Base-by-base conservation (phyloP, 495 filamentous ascomycete species). In the Xylaria scruposa region DNA sequence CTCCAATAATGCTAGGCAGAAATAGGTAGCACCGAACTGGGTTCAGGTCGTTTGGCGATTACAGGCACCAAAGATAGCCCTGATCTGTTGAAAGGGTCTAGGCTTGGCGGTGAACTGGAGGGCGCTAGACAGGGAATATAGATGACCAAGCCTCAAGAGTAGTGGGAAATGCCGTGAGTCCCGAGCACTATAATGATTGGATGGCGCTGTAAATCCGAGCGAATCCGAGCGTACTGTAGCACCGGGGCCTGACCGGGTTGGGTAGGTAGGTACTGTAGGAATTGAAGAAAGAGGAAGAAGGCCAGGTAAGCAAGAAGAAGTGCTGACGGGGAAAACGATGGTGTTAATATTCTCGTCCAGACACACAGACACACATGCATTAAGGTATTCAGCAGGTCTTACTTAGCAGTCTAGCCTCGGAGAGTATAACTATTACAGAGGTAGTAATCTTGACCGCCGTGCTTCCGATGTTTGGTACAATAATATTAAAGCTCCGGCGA, bases 101-200 rank as follows among this genome's bases (percentile, higher is more conserved):
- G 40, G 61, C 61, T 64, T 64, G 61, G 61, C 61, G 40, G 61
- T 46, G 61, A 64, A 47, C 40, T 5, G 42, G 61, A 44, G 42
- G 59, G 42, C 62, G 62, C 62, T 65, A 65, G 42, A 65, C 62
- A 65, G 62, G 62, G 62, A 26, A 47, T 26, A 26, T 36, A 51
- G 44, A 12, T 4, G 31, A 60, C 58, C 17, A 58, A 38, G 36
- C 12, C 8, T n/a, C 38, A 40, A 38, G n/a, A 17, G 44, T 13
- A 56, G 36, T 56, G 33, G 65, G 36, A 31, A 49, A 54, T 56
- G 49, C 65, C 65, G 65, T 17, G 7, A 67, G 65, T 67, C 33
- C 49, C 65, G 65, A 42, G 49, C 65, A n/a, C 44, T 56, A 26
- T 15, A 38, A 51, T 51, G 46, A 53, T 51, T 67, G 47, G 63